Evolutionary conservation across 345 rosid genomes (phyloP).

Genomic region (Corymbia maculata): DNA sequence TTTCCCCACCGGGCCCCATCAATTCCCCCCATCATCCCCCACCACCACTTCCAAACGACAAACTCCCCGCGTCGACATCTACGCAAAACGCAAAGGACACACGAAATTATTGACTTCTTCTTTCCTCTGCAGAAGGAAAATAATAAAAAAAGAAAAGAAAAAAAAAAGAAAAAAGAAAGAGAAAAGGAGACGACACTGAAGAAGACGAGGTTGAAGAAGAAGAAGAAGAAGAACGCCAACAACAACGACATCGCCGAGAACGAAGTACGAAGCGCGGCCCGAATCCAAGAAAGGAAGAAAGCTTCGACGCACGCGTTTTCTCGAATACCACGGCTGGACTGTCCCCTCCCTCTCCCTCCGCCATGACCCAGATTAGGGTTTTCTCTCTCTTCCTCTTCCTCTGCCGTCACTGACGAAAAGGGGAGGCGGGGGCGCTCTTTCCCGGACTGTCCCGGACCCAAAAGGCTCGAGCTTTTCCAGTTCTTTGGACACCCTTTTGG

Average conservation of each 20-base stretch:
- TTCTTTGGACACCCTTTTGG: slow-evolving; percentile 7
- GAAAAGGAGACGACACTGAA: background rate
- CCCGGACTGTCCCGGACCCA: background rate
- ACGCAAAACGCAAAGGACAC: background rate
- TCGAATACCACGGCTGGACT: slow-evolving; percentile 22
- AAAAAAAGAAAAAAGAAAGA: too few species aligned
- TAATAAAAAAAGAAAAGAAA: background rate
- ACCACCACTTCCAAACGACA: background rate
- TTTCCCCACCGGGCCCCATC: background rate
- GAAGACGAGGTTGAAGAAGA: background rate
- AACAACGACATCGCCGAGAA: background rate
- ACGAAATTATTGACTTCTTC: background rate
- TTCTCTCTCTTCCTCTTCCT: background rate
- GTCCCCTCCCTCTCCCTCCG: background rate
- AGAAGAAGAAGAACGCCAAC: background rate
- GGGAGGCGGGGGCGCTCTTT: background rate
- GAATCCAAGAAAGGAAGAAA: background rate
- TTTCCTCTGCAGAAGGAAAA: background rate
- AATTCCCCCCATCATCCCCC: background rate
- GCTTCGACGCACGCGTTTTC: slow-evolving; percentile 41
- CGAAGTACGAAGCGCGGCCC: background rate
- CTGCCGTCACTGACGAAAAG: background rate
- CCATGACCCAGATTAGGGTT: background rate
- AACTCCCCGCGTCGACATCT: background rate
- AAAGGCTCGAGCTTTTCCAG: background rate